Percentiles rank a stretch among this genome's conserved stretches.
phyloP scores from a whole-genome alignment of 495 filamentous ascomycete species.

The Penicillium goetzii region DNA sequence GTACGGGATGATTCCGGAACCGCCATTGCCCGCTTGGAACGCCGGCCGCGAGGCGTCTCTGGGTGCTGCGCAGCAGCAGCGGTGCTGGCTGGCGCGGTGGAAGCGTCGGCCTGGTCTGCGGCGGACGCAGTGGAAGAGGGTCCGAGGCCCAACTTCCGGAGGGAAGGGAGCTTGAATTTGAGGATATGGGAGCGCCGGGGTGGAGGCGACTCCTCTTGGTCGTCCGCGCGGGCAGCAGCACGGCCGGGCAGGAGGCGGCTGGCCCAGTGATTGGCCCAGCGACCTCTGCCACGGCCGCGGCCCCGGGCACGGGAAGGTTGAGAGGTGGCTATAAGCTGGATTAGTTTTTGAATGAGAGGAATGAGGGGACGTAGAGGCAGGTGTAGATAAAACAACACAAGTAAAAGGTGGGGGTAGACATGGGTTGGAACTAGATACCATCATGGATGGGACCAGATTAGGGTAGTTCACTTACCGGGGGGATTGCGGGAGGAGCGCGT shows the following conservation, averaged over 20 bases:
- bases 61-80: constrained; percentile 23
- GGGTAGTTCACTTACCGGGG: constrained; percentile 19
- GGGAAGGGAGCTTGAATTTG: constrained; percentile 23
- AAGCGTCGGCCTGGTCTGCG: not conserved
- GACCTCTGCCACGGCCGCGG: constrained; percentile 28
- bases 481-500: constrained; percentile 31
- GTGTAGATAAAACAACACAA: not conserved
- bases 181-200: constrained; percentile 27
- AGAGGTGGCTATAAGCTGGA: constrained; percentile 1
- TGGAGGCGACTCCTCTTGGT: constrained; percentile 4
- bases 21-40: constrained; percentile 27
- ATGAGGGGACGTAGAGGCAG: not conserved
- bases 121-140: not conserved
- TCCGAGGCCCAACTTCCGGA: constrained; percentile 9
- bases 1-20: constrained; percentile 46
- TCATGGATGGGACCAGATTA: not conserved
- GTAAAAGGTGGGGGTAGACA: not conserved
- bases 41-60: constrained; percentile 27
- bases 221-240: not conserved
- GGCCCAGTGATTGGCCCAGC: constrained; percentile 24
- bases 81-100: constrained; percentile 18
- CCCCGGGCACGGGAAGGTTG: constrained; percentile 11
- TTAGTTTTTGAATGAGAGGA: constrained; percentile 13
- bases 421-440: not conserved
- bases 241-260: constrained; percentile 15